Evolutionary conservation across 257 asterid genomes (phyloP).

Genomic region (Gentiana macrophylla): DNA sequence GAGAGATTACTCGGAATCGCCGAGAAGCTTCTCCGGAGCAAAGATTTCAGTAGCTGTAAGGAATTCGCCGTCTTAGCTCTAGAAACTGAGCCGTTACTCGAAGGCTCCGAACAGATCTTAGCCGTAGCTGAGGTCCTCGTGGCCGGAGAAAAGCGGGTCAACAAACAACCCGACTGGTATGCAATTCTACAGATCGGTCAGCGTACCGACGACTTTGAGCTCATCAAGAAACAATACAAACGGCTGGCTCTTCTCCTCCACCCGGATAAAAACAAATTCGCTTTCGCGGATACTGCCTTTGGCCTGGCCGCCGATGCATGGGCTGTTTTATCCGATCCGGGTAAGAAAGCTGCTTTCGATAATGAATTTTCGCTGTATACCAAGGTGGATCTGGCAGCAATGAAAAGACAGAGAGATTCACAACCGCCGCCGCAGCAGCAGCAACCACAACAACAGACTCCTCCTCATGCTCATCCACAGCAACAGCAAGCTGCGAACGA

Average conservation of each 20-base stretch:
- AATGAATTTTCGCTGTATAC: constrained; percentile 37
- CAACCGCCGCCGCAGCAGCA: not conserved
- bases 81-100: constrained; percentile 84
- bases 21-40: constrained; percentile 63
- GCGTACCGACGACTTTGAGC: constrained; percentile 51
- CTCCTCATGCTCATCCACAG: constrained; percentile 10
- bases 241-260: constrained; percentile 89
- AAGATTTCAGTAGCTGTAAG: constrained; percentile 47
- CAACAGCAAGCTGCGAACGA: constrained; percentile 8
- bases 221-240: constrained; percentile 72
- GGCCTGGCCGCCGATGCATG: constrained; percentile 85
- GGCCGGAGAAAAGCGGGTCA: constrained; percentile 44
- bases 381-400: constrained; percentile 43
- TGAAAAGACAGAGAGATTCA: constrained; percentile 18
- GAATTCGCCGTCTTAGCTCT: constrained; percentile 78
- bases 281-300: constrained; percentile 79
- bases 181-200: constrained; percentile 52
- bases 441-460: constrained; percentile 7
- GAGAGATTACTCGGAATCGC: constrained; percentile 82
- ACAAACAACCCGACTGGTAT: constrained; percentile 73
- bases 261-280: constrained; percentile 82
- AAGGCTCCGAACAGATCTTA: constrained; percentile 89
- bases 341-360: constrained; percentile 44
- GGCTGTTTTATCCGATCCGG: constrained; percentile 68
- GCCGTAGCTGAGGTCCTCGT: constrained; percentile 72